A percentile compares a stretch with the other conserved stretches of the same genome.
These are phyloP conservation scores for Penicillium sp. DNA, from an alignment of 2,329 filamentous ascomycete species.

Conservation along the genomic window DNA sequence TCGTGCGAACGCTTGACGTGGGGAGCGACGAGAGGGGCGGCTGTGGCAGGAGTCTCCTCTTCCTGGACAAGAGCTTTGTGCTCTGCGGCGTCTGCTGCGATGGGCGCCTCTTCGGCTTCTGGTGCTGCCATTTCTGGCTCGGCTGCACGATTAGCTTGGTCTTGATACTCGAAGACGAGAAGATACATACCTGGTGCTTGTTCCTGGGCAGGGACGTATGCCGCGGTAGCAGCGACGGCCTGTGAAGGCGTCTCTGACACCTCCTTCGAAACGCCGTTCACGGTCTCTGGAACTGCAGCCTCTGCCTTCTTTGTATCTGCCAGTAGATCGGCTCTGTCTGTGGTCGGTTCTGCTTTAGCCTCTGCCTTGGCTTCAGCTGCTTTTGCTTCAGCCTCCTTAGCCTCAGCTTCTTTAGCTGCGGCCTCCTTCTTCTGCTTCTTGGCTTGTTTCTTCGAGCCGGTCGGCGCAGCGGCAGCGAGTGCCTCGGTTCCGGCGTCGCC, in stretches of 20 bases:
- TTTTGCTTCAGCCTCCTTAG: background rate
- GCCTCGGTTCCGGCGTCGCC: constrained; percentile 7
- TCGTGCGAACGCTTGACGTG: constrained; percentile 36
- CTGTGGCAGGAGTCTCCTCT: constrained; percentile 13
- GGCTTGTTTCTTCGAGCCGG: background rate
- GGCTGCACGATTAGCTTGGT: background rate
- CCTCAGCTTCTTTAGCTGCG: constrained; percentile 2
- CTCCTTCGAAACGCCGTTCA: background rate
- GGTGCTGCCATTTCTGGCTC: background rate
- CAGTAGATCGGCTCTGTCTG: background rate
- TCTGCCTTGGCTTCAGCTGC: constrained; percentile 1
- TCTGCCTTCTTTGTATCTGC: background rate
- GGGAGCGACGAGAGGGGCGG: constrained; percentile 12
- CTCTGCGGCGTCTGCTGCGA: background rate
- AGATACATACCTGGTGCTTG: constrained; percentile 5
- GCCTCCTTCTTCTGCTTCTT: background rate
- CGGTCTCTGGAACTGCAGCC: background rate
- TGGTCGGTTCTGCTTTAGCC: background rate
- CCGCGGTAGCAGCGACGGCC: background rate
- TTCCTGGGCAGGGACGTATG: background rate
- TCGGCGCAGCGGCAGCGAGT: constrained; percentile 8
- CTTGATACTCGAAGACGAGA: background rate
- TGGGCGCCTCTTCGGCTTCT: background rate
- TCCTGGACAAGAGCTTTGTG: background rate
- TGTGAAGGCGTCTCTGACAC: background rate